Evolutionary conservation across 352 stramenopile genomes (phyloP).

Genomic region (Globisporangium viniferum): DNA sequence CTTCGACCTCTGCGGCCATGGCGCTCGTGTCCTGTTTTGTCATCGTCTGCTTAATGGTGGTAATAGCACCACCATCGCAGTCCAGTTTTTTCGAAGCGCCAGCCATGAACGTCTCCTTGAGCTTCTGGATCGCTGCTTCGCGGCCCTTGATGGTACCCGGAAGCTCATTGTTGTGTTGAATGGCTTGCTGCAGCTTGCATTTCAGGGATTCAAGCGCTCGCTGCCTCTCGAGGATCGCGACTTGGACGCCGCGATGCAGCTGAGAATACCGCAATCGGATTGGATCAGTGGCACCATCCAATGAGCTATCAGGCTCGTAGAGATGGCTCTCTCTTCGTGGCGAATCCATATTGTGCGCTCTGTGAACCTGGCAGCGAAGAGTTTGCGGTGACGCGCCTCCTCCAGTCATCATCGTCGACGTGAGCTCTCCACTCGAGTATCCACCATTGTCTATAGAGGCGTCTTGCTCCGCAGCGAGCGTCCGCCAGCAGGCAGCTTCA

Average conservation of each 20-base stretch:
- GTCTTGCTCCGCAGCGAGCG: constrained; percentile 5
- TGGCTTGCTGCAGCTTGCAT: constrained; percentile 17
- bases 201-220: constrained; percentile 17
- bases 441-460: background rate
- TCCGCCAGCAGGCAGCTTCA: constrained; percentile 39
- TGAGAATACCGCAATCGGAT: constrained; percentile 30
- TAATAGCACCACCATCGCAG: background rate
- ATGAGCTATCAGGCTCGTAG: background rate
- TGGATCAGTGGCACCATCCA: background rate
- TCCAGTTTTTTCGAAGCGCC: constrained; percentile 10
- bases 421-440: background rate
- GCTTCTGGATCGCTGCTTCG: constrained; percentile 4
- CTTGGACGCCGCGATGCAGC: constrained; percentile 29
- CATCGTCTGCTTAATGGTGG: background rate
- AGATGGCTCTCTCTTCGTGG: background rate
- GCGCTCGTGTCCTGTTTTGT: background rate
- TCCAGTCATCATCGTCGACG: background rate
- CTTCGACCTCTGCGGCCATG: constrained; percentile 27
- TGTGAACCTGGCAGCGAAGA: background rate
- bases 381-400: background rate
- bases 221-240: constrained; percentile 24
- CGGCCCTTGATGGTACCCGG: constrained; percentile 23
- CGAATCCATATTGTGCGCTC: background rate
- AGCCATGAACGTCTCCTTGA: constrained; percentile 13
- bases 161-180: constrained; percentile 31